These are phyloP conservation scores for Zymoseptoria crescenta DNA, from an alignment of 2,329 filamentous ascomycete species.

Conservation along the genomic window DNA sequence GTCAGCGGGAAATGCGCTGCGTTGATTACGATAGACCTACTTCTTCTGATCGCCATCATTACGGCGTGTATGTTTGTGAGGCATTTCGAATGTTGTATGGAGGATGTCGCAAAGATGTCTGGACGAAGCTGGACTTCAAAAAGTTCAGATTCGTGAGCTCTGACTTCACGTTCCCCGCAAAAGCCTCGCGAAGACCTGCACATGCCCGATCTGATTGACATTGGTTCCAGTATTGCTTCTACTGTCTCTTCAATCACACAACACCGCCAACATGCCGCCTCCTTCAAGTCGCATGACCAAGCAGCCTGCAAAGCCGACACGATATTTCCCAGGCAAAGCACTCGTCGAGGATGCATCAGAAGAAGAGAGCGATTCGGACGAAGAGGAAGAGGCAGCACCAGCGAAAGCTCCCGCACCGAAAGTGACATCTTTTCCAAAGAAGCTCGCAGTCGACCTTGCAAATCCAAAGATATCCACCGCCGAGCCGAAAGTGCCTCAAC, in stretches of 20 bases:
- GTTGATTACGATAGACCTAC: constrained; percentile 20
- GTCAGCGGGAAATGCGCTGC: constrained; percentile 40
- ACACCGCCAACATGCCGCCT: constrained; percentile 47
- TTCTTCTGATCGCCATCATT: constrained; percentile 29
- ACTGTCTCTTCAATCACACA: not conserved
- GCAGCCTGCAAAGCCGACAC: constrained; percentile 70
- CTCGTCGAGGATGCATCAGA: constrained; percentile 43
- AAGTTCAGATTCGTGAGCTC: not conserved
- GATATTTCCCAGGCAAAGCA: constrained; percentile 80
- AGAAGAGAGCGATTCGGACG: constrained; percentile 42
- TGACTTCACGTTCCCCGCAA: not conserved
- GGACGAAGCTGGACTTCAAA: not conserved
- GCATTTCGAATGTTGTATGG: constrained; percentile 10
- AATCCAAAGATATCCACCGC: constrained; percentile 23
- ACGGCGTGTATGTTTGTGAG: constrained; percentile 29
- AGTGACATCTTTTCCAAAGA: constrained; percentile 42
- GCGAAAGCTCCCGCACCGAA: constrained; percentile 32
- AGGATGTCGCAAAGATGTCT: not conserved
- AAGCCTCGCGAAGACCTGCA: not conserved
- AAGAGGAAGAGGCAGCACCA: constrained; percentile 39
- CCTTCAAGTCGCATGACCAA: constrained; percentile 79
- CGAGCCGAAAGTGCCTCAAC: constrained; percentile 25
- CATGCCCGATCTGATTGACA: not conserved
- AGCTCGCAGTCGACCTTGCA: constrained; percentile 35
- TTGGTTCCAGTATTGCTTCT: not conserved